Percentiles rank a stretch among this genome's conserved stretches.
Evolutionary conservation across 2,329 filamentous ascomycete genomes (phyloP).

Genomic region (Rutstroemia sp.): DNA sequence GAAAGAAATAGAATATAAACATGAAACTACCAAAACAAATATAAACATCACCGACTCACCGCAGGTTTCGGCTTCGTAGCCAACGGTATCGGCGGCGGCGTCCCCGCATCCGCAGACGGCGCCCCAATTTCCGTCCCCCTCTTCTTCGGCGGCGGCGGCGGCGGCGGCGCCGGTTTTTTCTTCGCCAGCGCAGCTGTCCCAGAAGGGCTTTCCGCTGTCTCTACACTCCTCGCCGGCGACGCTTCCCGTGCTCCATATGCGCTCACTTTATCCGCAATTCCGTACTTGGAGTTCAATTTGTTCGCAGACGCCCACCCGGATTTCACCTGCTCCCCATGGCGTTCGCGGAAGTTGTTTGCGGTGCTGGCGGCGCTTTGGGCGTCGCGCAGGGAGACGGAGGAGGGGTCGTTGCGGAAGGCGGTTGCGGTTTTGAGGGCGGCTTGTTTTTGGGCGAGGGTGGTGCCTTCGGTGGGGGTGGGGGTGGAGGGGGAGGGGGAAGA

Average conservation of each 20-base stretch:
- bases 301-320: conserved; percentile 39
- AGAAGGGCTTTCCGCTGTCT: conserved; percentile 9
- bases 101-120: conserved; percentile 8
- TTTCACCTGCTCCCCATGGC: conserved; percentile 52
- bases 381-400: conserved; percentile 44
- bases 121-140: conserved; percentile 12
- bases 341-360: conserved; percentile 50
- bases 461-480: conserved; percentile 34
- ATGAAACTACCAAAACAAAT: not conserved
- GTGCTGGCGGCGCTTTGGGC: conserved; percentile 42
- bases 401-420: conserved; percentile 42
- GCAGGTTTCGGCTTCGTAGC: conserved; percentile 29
- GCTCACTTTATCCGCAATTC: conserved; percentile 26
- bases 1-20: not conserved
- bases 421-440: conserved; percentile 44
- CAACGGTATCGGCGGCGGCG: conserved; percentile 24
- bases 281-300: conserved; percentile 29
- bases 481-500: conserved; percentile 27
- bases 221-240: conserved; percentile 9
- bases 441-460: conserved; percentile 48
- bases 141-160: conserved; percentile 24
- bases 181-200: conserved; percentile 13
- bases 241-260: conserved; percentile 13
- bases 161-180: conserved; percentile 31
- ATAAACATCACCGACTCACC: conserved; percentile 25